phyloP scores from a whole-genome alignment of 805 yeast genomes.

The Saturnispora kantuleensis region DNA sequence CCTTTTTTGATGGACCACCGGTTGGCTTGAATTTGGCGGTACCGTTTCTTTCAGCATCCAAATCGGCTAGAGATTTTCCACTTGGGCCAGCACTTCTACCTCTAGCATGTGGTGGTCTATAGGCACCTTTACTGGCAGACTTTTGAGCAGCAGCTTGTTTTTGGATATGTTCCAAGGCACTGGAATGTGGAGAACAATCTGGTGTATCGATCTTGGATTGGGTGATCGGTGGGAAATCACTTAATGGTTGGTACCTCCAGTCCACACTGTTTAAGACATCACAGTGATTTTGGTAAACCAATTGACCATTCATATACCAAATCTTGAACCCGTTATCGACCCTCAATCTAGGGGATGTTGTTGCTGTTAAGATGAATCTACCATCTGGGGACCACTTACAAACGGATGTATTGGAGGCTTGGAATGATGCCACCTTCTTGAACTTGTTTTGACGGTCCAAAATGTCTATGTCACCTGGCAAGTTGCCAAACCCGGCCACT shows the following conservation, averaged over 20 bases:
- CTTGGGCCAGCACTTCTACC: constrained; percentile 36
- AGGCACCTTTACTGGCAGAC: constrained; percentile 38
- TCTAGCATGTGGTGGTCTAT: constrained; percentile 90
- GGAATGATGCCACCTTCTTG: constrained; percentile 65
- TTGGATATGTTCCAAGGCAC: constrained; percentile 51
- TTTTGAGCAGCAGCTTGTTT: constrained; percentile 26
- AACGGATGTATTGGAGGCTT: constrained; percentile 91
- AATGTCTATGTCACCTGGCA: constrained; percentile 93
- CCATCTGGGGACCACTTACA: constrained; percentile 99
- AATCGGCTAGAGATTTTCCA: constrained; percentile 47
- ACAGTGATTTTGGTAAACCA: constrained; percentile 70
- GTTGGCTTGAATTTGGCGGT: constrained; percentile 5
- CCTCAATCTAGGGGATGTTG: constrained; percentile 92
- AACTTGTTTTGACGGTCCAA: constrained; percentile 87
- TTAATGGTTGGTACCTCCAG: constrained; percentile 67
- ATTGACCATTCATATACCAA: constrained; percentile 85
- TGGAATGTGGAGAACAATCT: constrained; percentile 60
- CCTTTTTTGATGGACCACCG: constrained; percentile 6
- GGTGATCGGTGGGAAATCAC: constrained; percentile 46
- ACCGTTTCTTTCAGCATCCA: constrained; percentile 31
- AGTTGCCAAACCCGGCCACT: constrained; percentile 96
- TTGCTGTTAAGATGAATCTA: constrained; percentile 83
- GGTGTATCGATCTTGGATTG: constrained; percentile 27
- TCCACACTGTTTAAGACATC: constrained; percentile 69
- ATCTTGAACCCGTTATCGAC: constrained; percentile 92